phyloP scores from a whole-genome alignment of 2,329 filamentous ascomycete genomes.

The Capronia coronata region DNA sequence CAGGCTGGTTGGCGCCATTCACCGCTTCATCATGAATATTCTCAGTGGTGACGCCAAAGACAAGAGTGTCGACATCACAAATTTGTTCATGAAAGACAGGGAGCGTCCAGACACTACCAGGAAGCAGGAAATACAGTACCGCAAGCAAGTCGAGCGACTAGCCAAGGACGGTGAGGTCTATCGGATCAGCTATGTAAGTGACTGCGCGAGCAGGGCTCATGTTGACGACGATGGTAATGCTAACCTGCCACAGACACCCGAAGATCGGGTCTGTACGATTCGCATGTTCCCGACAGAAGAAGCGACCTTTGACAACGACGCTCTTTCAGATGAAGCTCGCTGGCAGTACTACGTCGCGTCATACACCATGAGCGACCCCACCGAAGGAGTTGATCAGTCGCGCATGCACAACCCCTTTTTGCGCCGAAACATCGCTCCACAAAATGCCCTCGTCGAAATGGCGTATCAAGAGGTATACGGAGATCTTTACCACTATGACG shows the following conservation, averaged over 20 bases:
- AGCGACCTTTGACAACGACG: slow-evolving; percentile 66
- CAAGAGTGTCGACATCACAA: slow-evolving; percentile 83
- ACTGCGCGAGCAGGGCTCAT: not conserved
- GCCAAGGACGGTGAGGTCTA: slow-evolving; percentile 91
- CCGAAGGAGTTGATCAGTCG: slow-evolving; percentile 64
- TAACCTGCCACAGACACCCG: slow-evolving; percentile 54
- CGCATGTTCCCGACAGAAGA: slow-evolving; percentile 86
- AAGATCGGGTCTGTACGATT: slow-evolving; percentile 60
- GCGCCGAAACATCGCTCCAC: slow-evolving; percentile 60
- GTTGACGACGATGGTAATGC: not conserved
- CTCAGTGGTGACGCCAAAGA: slow-evolving; percentile 69
- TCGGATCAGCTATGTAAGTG: slow-evolving; percentile 73
- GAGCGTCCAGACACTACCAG: slow-evolving; percentile 80
- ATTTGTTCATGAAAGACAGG: slow-evolving; percentile 76
- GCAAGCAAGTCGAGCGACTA: slow-evolving; percentile 86
- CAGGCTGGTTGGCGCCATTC: slow-evolving; percentile 74
- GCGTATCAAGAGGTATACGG: slow-evolving; percentile 51
- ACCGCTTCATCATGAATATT: slow-evolving; percentile 68
- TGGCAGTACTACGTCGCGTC: slow-evolving; percentile 97
- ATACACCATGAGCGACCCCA: slow-evolving; percentile 81
- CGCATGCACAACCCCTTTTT: slow-evolving; percentile 64
- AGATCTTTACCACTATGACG: slow-evolving; percentile 57
- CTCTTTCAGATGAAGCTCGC: slow-evolving; percentile 55
- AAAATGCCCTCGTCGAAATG: slow-evolving; percentile 58
- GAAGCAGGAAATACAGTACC: slow-evolving; percentile 79